A percentile compares a stretch with the other conserved stretches of the same genome.
phyloP scores from a whole-genome alignment of 2,329 filamentous ascomycete genomes.

The Colletotrichum eleusines region DNA sequence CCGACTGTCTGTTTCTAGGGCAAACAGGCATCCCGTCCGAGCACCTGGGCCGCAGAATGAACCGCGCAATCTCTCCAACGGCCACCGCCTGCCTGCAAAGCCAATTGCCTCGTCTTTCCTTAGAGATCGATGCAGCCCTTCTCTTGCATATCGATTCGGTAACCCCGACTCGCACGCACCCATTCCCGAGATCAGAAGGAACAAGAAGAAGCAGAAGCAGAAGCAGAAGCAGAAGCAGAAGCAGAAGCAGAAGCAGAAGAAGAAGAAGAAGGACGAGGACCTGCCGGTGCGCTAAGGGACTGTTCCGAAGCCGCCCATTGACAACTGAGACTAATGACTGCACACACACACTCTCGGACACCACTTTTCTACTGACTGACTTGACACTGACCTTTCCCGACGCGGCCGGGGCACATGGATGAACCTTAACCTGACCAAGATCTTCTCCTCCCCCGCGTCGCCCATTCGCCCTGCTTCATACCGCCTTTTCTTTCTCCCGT shows the following conservation, averaged over 20 bases:
- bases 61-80: not conserved
- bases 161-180: not conserved
- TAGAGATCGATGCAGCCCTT: conserved; percentile 1
- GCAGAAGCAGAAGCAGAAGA: too few relatives aligned
- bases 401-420: conserved; percentile 38
- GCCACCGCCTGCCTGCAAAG: not conserved
- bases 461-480: conserved; percentile 10
- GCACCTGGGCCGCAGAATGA: not conserved
- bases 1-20: not conserved
- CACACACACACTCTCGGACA: conserved; percentile 18
- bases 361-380: conserved; percentile 9
- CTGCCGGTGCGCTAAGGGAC: not conserved
- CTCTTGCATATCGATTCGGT: not conserved
- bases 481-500: not conserved
- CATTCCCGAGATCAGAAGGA: not conserved
- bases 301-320: conserved; percentile 3
- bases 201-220: not conserved
- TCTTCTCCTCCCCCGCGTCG: conserved; percentile 24
- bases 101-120: conserved; percentile 1
- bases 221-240: not conserved
- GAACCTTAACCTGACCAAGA: conserved; percentile 38
- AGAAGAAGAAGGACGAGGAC: not conserved
- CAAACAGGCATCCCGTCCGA: not conserved
- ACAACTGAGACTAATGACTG: conserved; percentile 3
- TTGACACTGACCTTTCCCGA: conserved; percentile 41